These are phyloP conservation scores for Phytophthora multivora DNA, from an alignment of 352 stramenopile species.

Conservation along the genomic window DNA sequence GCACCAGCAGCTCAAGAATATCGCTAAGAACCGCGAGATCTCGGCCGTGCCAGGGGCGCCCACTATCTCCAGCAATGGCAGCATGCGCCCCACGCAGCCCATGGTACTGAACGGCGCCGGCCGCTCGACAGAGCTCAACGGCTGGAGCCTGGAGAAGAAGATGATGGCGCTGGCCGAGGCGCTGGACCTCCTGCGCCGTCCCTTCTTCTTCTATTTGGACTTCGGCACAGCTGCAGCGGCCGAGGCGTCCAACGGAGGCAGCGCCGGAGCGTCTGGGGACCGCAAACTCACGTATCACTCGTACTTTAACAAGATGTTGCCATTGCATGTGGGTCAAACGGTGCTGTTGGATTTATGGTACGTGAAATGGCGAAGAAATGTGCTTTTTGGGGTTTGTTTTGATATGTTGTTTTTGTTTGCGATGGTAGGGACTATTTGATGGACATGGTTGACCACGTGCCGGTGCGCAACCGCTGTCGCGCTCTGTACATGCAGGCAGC, in stretches of 20 bases:
- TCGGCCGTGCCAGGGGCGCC: conserved; percentile 31
- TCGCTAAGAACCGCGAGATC: conserved; percentile 68
- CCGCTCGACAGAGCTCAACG: conserved; percentile 59
- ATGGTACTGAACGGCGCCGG: conserved; percentile 41
- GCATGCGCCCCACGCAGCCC: conserved; percentile 40
- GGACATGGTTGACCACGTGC: conserved; percentile 82
- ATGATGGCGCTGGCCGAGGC: conserved; percentile 65
- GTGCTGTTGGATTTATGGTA: conserved; percentile 80
- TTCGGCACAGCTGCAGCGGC: conserved; percentile 44
- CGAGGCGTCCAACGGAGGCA: conserved; percentile 28
- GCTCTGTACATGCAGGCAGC: conserved; percentile 74
- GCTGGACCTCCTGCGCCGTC: conserved; percentile 61
- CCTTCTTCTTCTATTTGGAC: conserved; percentile 82
- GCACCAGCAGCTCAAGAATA: conserved; percentile 70
- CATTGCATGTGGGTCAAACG: conserved; percentile 66
- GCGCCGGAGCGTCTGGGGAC: conserved; percentile 39
- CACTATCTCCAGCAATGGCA: conserved; percentile 52
- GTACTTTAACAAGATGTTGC: conserved; percentile 81
- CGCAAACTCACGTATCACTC: conserved; percentile 54
- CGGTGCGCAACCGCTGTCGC: conserved; percentile 70
- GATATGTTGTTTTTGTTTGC: conserved; percentile 5
- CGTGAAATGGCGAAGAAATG: conserved; percentile 10
- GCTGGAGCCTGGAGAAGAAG: conserved; percentile 86
- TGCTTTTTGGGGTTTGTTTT: background rate
- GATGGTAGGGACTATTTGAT: conserved; percentile 71